Base-by-base conservation (phyloP, 805 yeast genomes). In the Blastobotrys peoriensis region DNA sequence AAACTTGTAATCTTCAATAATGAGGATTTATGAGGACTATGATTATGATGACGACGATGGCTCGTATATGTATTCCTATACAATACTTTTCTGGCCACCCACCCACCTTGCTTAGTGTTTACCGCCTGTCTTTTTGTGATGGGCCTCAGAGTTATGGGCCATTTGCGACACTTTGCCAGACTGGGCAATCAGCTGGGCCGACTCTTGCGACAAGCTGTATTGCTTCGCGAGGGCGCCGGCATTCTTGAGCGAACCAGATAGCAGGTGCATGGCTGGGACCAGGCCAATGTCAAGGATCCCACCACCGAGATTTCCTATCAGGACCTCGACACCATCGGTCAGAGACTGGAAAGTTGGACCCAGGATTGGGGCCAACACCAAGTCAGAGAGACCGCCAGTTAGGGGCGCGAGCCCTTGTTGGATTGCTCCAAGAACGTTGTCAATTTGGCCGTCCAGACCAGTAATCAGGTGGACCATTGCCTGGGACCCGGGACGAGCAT, bases 391-490 rank as follows among this genome's bases (percentile, higher is more conserved):
- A 18, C 52, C 54, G 5, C 47, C 49, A 27, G 51, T 43, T 22
- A 48, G 10, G 25, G 52, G 50, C n/a, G 45, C 40, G 17, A 41
- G 17, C 10, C 36, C 28, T 15, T 44, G 40, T 5, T 38, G 46
- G 10, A 49, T 47, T 9, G 44, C 30, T 4, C 50, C 54, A 16
- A 46, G 45, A 13, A 46, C 34, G 36, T 51, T 54, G 34, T 54
- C 58, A 36, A 53, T 51, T 34, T 54, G 58, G 17, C 52, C 53
- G 43, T 53, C 57, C 15, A 51, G 36, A 16, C 55, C 56, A 34
- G 55, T 41, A 18, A 54, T 49, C 27, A 44, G 35, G 42, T 48
- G 47, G 16, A 44, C 46, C 9, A 51, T 8, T 15, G 47, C 54
- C n/a, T 45, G 44, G 23, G 52, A 21, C 15, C 45, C 50, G 13